phyloP scores from a whole-genome alignment of 805 yeast species.

The Ogataea nitratoaversa region DNA sequence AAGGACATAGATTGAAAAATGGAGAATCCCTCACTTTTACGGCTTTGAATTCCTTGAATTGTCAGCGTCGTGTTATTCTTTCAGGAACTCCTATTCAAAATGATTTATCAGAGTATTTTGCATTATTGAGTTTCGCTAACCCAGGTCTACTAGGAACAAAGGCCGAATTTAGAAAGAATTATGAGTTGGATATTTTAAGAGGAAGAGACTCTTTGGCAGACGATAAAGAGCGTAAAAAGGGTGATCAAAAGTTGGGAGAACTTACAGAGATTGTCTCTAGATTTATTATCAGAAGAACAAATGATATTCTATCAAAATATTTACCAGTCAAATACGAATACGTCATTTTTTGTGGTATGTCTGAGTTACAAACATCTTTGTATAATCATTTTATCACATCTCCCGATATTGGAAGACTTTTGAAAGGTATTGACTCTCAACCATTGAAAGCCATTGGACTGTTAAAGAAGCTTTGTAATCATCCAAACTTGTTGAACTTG shows the following conservation, averaged over 20 bases:
- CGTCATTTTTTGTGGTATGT: constrained; percentile 84
- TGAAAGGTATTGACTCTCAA: constrained; percentile 70
- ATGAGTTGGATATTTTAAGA: constrained; percentile 70
- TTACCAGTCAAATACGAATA: constrained; percentile 95
- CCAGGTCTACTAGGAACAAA: constrained; percentile 90
- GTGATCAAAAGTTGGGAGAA: constrained; percentile 66
- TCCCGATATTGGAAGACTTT: constrained; percentile 64
- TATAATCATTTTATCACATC: constrained; percentile 75
- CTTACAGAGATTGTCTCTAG: constrained; percentile 74
- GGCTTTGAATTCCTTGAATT: constrained; percentile 76
- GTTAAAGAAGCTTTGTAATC: constrained; percentile 87
- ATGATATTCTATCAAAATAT: constrained; percentile 90
- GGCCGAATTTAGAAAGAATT: constrained; percentile 77
- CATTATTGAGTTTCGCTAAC: constrained; percentile 85
- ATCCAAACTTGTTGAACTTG: constrained; percentile 78
- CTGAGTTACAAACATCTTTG: constrained; percentile 68
- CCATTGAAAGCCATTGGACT: constrained; percentile 87
- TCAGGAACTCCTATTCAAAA: constrained; percentile 98
- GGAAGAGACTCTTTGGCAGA: constrained; percentile 90
- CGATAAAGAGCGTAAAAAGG: constrained; percentile 66
- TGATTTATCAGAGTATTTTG: constrained; percentile 89
- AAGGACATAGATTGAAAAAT: constrained; percentile 78
- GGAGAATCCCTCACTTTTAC: constrained; percentile 91
- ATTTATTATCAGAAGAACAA: constrained; percentile 91
- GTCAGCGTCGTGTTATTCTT: constrained; percentile 83